Percentiles rank a stretch among this genome's conserved stretches.
These are phyloP conservation scores for Diaporthe vaccinii DNA, from an alignment of 2,329 filamentous ascomycete species.

Conservation along the genomic window DNA sequence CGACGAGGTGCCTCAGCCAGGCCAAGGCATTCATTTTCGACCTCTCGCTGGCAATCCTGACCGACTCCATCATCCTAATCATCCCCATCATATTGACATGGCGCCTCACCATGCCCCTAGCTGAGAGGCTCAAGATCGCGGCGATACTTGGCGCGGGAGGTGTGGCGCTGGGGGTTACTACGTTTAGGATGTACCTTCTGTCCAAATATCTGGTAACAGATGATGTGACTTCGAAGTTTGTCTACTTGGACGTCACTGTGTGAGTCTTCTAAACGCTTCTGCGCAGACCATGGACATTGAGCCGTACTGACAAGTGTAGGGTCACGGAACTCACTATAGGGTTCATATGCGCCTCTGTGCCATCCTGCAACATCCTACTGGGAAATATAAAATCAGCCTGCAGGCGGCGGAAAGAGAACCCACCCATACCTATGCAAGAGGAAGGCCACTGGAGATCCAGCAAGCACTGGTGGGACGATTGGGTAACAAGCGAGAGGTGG, in stretches of 20 bases:
- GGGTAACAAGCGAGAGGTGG: neutral
- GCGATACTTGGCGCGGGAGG: slow-evolving; percentile 8
- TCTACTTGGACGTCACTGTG: neutral
- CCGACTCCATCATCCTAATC: slow-evolving; percentile 4
- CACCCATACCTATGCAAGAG: neutral
- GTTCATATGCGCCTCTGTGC: slow-evolving; percentile 21
- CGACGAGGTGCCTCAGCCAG: slow-evolving; percentile 23
- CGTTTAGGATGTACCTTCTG: slow-evolving; percentile 13
- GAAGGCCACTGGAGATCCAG: neutral
- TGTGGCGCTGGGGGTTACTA: neutral
- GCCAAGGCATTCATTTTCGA: slow-evolving; percentile 19
- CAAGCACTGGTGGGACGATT: slow-evolving; percentile 18
- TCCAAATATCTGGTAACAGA: neutral
- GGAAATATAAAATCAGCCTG: neutral
- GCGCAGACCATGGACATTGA: too few relatives aligned
- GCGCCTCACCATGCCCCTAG: neutral
- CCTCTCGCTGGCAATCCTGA: slow-evolving; percentile 4
- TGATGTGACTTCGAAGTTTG: neutral
- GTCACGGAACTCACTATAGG: slow-evolving; percentile 6
- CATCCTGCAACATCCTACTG: slow-evolving; percentile 9
- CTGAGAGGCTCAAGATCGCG: slow-evolving; percentile 8
- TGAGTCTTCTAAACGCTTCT: neutral
- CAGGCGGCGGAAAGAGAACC: neutral
- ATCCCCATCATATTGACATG: slow-evolving; percentile 13
- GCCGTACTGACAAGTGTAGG: neutral